Evolutionary conservation across 2,329 filamentous ascomycete species (phyloP).

Genomic region (Neurospora sp.): DNA sequence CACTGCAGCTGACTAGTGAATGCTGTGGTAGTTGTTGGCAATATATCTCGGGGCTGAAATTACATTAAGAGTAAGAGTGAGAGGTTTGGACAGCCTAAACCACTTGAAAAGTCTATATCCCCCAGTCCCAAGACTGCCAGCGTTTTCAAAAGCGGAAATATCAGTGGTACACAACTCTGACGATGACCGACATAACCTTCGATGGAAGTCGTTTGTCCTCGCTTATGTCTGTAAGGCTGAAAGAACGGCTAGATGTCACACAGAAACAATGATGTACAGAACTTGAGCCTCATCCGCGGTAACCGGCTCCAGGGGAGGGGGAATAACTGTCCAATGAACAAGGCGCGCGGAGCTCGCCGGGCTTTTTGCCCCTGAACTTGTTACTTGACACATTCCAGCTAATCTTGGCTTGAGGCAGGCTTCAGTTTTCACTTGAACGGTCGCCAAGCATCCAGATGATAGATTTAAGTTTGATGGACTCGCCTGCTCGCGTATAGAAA

Average conservation of each 20-base stretch:
- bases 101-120: not conserved
- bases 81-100: not conserved
- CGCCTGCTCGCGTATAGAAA: not conserved
- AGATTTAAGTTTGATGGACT: not conserved
- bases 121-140: not conserved
- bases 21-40: not conserved
- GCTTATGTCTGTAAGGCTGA: not conserved
- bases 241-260: not conserved
- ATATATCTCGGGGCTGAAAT: not conserved
- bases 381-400: not conserved
- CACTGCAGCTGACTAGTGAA: not conserved
- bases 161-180: not conserved
- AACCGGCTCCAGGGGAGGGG: not conserved
- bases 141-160: not conserved
- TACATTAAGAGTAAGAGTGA: not conserved
- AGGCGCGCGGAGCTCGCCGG: not conserved
- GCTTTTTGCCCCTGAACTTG: not conserved
- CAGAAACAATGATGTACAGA: not conserved
- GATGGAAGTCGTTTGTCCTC: not conserved
- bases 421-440: not conserved
- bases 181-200: not conserved
- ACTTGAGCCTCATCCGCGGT: not conserved
- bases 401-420: not conserved
- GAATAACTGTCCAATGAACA: not conserved
- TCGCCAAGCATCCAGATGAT: not conserved